These are phyloP conservation scores for Trichophyton schoenleinii DNA, from an alignment of 2,329 filamentous ascomycete species.

Conservation along the genomic window DNA sequence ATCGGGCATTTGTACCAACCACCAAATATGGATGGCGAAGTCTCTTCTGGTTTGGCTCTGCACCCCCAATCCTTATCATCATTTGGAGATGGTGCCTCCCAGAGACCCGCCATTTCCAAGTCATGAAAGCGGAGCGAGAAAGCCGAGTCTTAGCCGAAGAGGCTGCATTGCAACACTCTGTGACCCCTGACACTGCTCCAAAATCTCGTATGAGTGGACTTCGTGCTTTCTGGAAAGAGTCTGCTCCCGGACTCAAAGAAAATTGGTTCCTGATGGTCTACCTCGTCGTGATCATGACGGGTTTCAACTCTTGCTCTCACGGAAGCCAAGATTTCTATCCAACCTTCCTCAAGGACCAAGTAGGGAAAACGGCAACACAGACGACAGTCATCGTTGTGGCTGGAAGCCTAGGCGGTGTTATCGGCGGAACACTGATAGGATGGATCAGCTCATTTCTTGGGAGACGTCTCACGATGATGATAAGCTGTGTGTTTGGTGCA, in stretches of 20 bases:
- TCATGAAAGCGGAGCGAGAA: constrained; percentile 22
- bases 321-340: constrained; percentile 57
- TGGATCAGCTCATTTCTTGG: constrained; percentile 59
- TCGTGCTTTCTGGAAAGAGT: constrained; percentile 8
- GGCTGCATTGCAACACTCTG: not conserved
- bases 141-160: not conserved
- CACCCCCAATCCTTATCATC: constrained; percentile 70
- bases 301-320: constrained; percentile 56
- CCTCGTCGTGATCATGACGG: constrained; percentile 74
- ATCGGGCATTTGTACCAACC: constrained; percentile 45
- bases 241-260: not conserved
- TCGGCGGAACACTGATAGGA: constrained; percentile 54
- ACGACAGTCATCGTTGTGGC: constrained; percentile 61
- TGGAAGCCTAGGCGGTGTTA: constrained; percentile 57
- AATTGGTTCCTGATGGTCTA: constrained; percentile 51
- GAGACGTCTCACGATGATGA: constrained; percentile 55
- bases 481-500: constrained; percentile 53
- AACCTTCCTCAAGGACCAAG: constrained; percentile 48
- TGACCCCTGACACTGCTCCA: not conserved
- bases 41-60: constrained; percentile 78
- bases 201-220: constrained; percentile 1
- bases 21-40: constrained; percentile 72
- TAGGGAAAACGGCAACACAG: constrained; percentile 42
- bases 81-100: constrained; percentile 62
- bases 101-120: constrained; percentile 61